phyloP scores from a whole-genome alignment of 164 flowering plant genomes.

The Stephania yunnanensis region DNA sequence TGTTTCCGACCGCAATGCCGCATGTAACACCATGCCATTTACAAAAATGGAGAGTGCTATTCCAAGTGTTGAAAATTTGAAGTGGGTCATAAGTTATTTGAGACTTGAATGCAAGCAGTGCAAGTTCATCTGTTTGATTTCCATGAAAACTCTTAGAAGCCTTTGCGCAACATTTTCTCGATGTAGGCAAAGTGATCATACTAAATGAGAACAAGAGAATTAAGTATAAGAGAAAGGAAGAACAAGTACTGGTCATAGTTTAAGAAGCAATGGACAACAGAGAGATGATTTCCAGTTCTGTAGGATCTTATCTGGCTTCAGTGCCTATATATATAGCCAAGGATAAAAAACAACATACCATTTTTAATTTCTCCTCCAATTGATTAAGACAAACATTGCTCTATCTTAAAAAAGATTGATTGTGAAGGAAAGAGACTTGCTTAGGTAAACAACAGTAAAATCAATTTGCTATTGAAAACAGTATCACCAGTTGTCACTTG shows the following conservation, averaged over 20 bases:
- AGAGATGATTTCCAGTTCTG: not conserved
- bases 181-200: not conserved
- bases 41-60: not conserved
- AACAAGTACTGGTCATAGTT: not conserved
- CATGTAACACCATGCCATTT: slow-evolving; percentile 9
- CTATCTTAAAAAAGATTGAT: too few relatives aligned
- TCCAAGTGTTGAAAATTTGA: slow-evolving; percentile 3
- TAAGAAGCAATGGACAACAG: not conserved
- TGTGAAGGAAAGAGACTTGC: too few relatives aligned
- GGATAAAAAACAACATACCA: too few relatives aligned
- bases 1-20: not conserved
- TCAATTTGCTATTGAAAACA: too few relatives aligned
- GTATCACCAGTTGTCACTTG: too few relatives aligned
- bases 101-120: slow-evolving; percentile 2
- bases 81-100: slow-evolving; percentile 2
- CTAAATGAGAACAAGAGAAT: not conserved
- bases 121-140: slow-evolving; percentile 11
- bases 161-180: not conserved
- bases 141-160: not conserved
- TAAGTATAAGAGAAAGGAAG: not conserved
- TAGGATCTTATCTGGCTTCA: not conserved
- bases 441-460: too few relatives aligned
- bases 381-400: too few relatives aligned
- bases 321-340: not conserved
- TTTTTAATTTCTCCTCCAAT: too few relatives aligned